Base-by-base conservation (phyloP, 345 rosid genomes). In the Lepidium didymum region DNA sequence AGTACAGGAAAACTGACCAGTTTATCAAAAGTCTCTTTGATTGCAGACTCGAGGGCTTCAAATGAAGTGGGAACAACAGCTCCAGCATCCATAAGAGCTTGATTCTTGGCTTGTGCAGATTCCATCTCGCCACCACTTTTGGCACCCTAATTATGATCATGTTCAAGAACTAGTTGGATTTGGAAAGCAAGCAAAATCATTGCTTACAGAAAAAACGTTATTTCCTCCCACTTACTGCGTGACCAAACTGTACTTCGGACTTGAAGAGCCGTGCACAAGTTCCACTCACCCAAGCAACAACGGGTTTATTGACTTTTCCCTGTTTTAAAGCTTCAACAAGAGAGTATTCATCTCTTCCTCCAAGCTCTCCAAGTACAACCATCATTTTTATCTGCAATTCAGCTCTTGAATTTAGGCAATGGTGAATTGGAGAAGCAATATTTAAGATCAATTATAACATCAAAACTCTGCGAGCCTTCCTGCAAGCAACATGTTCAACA, bases 211-310 rank as follows among this genome's bases (percentile, higher is more conserved):
- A 5, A 1, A 38, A 8, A 51, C 9, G 14, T 40, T 62, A 6
- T 9, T 38, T 53, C 15, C 47, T 36, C 67, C 72, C 54, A 83
- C 99, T 88, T 84, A 94, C 99, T 44, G 99, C 99, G 23, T 91
- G 99, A 78, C 99, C 99, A 78, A 94, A 91, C 69, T 94, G 97
- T 38, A 94, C 97, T 91, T 91, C 96, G 49, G 96, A 94, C 76
- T 94, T 94, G 81, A 94, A 94, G 78, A 94, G 97, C 4, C 81
- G 79, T 58, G 99, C 99, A 78, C 99, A 94, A 54, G 99, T 94
- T 70, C 97, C 96, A 52, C 99, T 94, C 82, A 91, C 99, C 99
- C 97, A 94, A 70, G 97, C 97, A 82, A 94, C 97, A 56, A 94
- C 95, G 2, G 97, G 99, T 78, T 94, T 94, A 53, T 62, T 91